These are phyloP conservation scores for Trypanosoma melophagium DNA, from an alignment of 208 protist genomes.

Conservation along the genomic window DNA sequence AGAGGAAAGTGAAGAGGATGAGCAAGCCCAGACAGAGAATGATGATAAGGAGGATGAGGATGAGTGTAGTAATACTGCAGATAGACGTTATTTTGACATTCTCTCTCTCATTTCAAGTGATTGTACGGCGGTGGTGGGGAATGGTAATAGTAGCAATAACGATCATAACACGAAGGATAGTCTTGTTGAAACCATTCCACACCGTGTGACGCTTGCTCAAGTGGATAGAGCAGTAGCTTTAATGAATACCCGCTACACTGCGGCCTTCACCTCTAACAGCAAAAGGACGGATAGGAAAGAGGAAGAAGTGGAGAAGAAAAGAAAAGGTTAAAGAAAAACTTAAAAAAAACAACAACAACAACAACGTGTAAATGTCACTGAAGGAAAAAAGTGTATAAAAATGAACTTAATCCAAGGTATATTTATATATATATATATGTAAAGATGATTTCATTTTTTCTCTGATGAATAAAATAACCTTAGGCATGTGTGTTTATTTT, in stretches of 20 bases:
- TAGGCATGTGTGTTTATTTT: slow-evolving; percentile 1
- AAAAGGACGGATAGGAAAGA: not conserved
- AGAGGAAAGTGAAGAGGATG: slow-evolving; percentile 5
- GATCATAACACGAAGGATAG: slow-evolving; percentile 17
- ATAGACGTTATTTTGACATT: slow-evolving; percentile 36
- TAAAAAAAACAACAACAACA: not conserved
- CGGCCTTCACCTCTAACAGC: not conserved
- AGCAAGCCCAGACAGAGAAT: not conserved
- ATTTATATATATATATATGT: no score
- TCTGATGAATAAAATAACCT: no score
- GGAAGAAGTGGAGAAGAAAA: not conserved
- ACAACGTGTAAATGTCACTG: not conserved
- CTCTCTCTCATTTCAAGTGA: slow-evolving; percentile 51
- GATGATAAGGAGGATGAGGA: slow-evolving; percentile 20
- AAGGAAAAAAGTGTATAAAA: not conserved
- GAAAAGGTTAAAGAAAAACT: not conserved
- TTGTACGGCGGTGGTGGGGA: not conserved
- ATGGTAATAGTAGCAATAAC: slow-evolving; percentile 19
- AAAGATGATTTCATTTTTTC: no score
- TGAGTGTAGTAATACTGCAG: no score
- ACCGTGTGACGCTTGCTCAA: slow-evolving; percentile 46
- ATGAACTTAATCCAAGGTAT: not conserved
- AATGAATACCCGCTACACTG: slow-evolving; percentile 38
- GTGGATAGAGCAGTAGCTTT: slow-evolving; percentile 39
- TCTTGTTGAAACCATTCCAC: slow-evolving; percentile 23